These are phyloP conservation scores for Lactarius vividus DNA, from an alignment of 768 basidiomycete genomes.

Conservation along the genomic window DNA sequence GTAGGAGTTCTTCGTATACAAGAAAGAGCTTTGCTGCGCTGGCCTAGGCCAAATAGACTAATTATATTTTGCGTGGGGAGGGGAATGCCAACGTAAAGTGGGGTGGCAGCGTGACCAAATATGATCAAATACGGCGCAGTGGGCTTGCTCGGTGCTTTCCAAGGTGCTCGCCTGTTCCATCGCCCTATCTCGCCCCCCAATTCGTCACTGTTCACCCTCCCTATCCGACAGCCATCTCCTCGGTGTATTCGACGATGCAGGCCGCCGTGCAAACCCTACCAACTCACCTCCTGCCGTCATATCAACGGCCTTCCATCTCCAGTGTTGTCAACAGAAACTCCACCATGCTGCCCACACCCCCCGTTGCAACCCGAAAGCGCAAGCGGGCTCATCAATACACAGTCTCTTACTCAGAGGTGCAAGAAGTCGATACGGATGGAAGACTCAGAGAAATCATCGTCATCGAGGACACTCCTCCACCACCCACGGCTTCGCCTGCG, in stretches of 20 bases:
- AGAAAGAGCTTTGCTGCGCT: background rate
- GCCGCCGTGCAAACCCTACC: constrained; percentile 68
- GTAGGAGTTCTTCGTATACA: background rate
- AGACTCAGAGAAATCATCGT: constrained; percentile 83
- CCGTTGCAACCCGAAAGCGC: constrained; percentile 72
- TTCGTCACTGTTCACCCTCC: constrained; percentile 29
- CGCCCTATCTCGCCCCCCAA: constrained; percentile 27
- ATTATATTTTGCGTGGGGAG: constrained; percentile 9
- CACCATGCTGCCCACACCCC: constrained; percentile 63
- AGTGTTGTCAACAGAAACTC: constrained; percentile 42
- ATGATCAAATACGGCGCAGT: constrained; percentile 26
- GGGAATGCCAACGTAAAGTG: constrained; percentile 26
- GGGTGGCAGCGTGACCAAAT: constrained; percentile 31
- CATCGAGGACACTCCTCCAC: constrained; percentile 88
- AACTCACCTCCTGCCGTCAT: constrained; percentile 57
- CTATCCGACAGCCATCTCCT: constrained; percentile 52
- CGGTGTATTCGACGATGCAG: constrained; percentile 59
- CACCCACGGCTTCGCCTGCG: constrained; percentile 75
- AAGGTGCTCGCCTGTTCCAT: constrained; percentile 27
- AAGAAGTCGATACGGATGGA: constrained; percentile 80
- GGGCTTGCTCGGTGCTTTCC: constrained; percentile 27
- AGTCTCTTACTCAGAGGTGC: constrained; percentile 84
- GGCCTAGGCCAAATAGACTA: background rate
- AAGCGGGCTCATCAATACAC: constrained; percentile 79
- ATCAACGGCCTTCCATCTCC: constrained; percentile 56